A percentile compares a stretch with the other conserved stretches of the same genome.
Conservation (phyloP, 73 alveolate genomes). For the Durusdinium trenchii region DNA sequence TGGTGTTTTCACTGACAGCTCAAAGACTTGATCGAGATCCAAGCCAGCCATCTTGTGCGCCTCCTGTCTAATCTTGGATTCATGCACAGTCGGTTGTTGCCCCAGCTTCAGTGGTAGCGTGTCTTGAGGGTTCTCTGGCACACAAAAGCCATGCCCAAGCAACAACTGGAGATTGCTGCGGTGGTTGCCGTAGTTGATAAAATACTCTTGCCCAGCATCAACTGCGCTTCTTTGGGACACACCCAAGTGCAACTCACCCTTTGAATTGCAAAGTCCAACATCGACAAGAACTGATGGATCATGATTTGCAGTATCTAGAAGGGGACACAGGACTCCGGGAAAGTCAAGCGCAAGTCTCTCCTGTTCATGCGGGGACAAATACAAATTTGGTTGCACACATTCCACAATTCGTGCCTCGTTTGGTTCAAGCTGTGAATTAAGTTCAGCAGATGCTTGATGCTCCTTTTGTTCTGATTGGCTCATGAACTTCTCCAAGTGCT, state of each 20-base stretch:
- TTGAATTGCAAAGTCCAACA: neutral
- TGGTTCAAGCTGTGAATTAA: too few species aligned
- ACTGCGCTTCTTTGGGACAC: neutral
- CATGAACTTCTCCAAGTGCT: neutral
- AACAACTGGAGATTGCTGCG: slow-evolving; percentile 30
- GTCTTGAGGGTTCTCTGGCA: slow-evolving; percentile 17
- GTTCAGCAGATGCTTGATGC: neutral
- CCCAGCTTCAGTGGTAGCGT: slow-evolving; percentile 3
- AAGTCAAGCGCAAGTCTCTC: neutral
- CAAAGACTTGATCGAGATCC: neutral
- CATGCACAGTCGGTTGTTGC: neutral
- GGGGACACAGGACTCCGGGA: neutral
- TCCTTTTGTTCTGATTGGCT: neutral
- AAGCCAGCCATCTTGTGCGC: neutral
- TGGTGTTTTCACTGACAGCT: neutral
- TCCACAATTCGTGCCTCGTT: neutral
- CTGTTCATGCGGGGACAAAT: neutral
- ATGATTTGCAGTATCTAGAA: slow-evolving; percentile 54
- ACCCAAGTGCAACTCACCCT: neutral
- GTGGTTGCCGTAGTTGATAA: slow-evolving; percentile 50
- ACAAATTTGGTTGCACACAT: neutral
- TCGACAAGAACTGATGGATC: neutral
- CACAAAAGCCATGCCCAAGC: slow-evolving; percentile 62
- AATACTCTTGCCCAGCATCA: slow-evolving; percentile 17
- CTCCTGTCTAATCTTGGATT: too few species aligned